These are phyloP conservation scores for Aphelidium insulamus DNA, from an alignment of 371 early-diverging fungal genomes.

Conservation along the genomic window DNA sequence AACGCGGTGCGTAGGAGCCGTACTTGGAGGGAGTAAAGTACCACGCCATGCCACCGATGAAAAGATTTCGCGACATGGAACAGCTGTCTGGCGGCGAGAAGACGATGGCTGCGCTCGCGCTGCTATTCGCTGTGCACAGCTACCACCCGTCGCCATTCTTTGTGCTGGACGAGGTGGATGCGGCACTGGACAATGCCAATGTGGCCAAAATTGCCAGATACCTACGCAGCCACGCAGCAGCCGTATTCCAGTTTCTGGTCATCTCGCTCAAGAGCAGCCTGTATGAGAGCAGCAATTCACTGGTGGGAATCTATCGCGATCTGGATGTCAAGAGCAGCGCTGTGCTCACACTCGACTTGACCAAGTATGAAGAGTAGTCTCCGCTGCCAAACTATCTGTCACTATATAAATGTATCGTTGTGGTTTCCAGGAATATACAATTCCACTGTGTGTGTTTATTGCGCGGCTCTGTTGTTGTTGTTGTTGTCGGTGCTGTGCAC, in stretches of 20 bases:
- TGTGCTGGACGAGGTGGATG: constrained; percentile 98
- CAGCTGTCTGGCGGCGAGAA: constrained; percentile 98
- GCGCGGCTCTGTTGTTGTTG: too few species aligned
- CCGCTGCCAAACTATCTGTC: not conserved
- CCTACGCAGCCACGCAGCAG: constrained; percentile 29
- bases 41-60: constrained; percentile 98
- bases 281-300: constrained; percentile 79
- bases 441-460: too few species aligned
- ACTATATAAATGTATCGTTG: too few species aligned
- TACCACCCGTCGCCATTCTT: constrained; percentile 96
- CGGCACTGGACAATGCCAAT: constrained; percentile 95
- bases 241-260: constrained; percentile 83
- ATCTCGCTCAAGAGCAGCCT: constrained; percentile 90
- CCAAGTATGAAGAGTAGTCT: constrained; percentile 10
- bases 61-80: constrained; percentile 97
- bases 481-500: too few species aligned
- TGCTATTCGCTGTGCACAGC: constrained; percentile 92
- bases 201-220: constrained; percentile 79
- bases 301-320: constrained; percentile 95
- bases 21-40: constrained; percentile 83
- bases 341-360: constrained; percentile 46
- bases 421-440: too few species aligned
- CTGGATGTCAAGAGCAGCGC: constrained; percentile 57
- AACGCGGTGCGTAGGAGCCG: constrained; percentile 41
- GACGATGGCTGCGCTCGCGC: constrained; percentile 90